Evolutionary conservation across 441 rosid species (phyloP).

Genomic region (Arabidopsis lyrata): DNA sequence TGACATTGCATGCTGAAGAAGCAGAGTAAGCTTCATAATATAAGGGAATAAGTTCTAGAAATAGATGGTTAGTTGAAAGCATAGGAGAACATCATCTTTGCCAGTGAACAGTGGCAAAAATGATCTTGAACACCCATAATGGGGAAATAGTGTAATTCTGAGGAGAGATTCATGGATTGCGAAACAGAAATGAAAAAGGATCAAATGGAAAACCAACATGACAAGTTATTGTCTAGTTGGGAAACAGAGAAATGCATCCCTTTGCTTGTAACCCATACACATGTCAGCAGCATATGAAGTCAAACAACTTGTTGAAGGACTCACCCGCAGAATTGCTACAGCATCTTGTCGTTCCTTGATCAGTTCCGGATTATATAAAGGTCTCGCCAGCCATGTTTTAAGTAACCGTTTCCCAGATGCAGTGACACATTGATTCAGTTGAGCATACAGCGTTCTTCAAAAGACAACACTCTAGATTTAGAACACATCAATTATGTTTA

Average conservation of each 20-base stretch:
- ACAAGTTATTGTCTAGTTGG: conserved; percentile 27
- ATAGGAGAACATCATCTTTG: background rate
- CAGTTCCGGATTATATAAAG: conserved; percentile 67
- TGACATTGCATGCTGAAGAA: conserved; percentile 28
- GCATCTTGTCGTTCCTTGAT: conserved; percentile 98
- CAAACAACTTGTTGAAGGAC: conserved; percentile 36
- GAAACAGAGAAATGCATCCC: conserved; percentile 20
- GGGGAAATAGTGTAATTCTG: conserved; percentile 16
- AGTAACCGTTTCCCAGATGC: conserved; percentile 94
- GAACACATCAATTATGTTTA: conserved; percentile 26
- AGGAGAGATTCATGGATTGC: conserved; percentile 9
- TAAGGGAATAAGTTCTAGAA: conserved; percentile 13
- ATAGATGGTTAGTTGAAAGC: conserved; percentile 26
- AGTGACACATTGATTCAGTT: conserved; percentile 91
- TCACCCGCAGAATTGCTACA: conserved; percentile 79
- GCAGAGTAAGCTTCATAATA: conserved; percentile 33
- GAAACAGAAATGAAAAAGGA: conserved; percentile 16
- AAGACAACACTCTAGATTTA: conserved; percentile 41
- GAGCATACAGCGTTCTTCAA: conserved; percentile 89
- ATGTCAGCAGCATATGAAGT: conserved; percentile 29
- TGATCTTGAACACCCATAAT: conserved; percentile 8
- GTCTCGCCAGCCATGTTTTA: conserved; percentile 95
- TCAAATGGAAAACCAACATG: conserved; percentile 34
- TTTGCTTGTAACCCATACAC: conserved; percentile 27
- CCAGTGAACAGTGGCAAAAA: conserved; percentile 13